These are phyloP conservation scores for Ballota nigra DNA, from an alignment of 257 asterid species.

Conservation along the genomic window DNA sequence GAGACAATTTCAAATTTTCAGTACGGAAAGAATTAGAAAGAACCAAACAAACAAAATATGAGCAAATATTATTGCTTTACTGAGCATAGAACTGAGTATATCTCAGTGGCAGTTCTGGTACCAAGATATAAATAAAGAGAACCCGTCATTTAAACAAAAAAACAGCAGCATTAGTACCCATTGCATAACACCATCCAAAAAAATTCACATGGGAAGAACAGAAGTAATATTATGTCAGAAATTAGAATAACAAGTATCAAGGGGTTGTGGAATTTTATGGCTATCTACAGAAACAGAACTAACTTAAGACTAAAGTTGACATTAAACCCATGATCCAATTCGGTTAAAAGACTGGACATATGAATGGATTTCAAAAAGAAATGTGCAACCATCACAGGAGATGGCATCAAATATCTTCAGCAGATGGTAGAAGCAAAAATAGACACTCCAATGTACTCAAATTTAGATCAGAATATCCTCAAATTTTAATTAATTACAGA, in stretches of 20 bases:
- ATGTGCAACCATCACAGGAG: not conserved
- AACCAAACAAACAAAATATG: not conserved
- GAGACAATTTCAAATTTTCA: not conserved
- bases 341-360: not conserved
- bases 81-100: not conserved
- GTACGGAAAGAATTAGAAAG: not conserved
- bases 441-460: not conserved
- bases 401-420: not conserved
- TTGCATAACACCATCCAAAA: not conserved
- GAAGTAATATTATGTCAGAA: not conserved
- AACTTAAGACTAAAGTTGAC: not conserved
- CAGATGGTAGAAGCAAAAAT: not conserved
- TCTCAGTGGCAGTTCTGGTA: not conserved
- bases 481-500: not conserved
- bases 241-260: constrained; percentile 1
- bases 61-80: not conserved
- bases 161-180: not conserved
- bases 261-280: not conserved
- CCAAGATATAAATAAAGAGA: constrained; percentile 3
- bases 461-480: not conserved
- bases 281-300: not conserved
- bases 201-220: not conserved
- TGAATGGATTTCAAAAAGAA: not conserved
- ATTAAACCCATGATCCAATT: not conserved
- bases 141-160: not conserved